phyloP scores from a whole-genome alignment of 805 yeast genomes.

The Wickerhamomyces queroliae region DNA sequence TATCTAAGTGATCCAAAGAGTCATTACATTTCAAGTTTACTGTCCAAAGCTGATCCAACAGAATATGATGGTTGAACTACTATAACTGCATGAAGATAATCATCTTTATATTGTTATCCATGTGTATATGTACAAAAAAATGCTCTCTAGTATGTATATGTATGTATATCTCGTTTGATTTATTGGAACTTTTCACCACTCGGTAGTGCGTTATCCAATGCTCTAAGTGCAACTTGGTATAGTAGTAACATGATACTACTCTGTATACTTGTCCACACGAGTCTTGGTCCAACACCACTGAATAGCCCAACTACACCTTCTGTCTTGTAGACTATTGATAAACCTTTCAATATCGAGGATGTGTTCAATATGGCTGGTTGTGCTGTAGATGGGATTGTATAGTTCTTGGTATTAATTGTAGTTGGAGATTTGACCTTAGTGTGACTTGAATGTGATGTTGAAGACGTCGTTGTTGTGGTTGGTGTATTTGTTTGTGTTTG shows the following conservation, averaged over 20 bases:
- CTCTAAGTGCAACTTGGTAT: slow-evolving; percentile 71
- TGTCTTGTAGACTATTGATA: slow-evolving; percentile 49
- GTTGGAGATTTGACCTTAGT: slow-evolving; percentile 3
- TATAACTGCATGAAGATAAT: neutral
- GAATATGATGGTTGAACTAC: neutral
- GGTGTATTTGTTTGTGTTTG: slow-evolving; percentile 15
- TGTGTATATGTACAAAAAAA: neutral
- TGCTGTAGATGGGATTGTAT: slow-evolving; percentile 19
- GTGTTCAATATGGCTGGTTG: slow-evolving; percentile 24
- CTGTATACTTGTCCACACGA: slow-evolving; percentile 94
- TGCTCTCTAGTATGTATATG: no score
- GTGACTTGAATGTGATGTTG: neutral
- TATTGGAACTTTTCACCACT: neutral
- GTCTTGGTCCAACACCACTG: slow-evolving; percentile 94
- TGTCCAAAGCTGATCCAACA: neutral
- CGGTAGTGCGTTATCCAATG: slow-evolving; percentile 18
- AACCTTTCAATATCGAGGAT: slow-evolving; percentile 44
- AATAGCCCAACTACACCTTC: slow-evolving; percentile 83
- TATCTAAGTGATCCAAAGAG: slow-evolving; percentile 42
- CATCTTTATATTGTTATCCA: neutral
- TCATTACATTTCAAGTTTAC: slow-evolving; percentile 20
- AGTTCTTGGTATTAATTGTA: slow-evolving; percentile 20
- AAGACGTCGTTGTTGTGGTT: slow-evolving; percentile 15
- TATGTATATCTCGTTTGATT: neutral
- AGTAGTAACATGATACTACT: slow-evolving; percentile 89